phyloP scores from a whole-genome alignment of 495 filamentous ascomycete species.

The Hypoxylon lienhwacheense region DNA sequence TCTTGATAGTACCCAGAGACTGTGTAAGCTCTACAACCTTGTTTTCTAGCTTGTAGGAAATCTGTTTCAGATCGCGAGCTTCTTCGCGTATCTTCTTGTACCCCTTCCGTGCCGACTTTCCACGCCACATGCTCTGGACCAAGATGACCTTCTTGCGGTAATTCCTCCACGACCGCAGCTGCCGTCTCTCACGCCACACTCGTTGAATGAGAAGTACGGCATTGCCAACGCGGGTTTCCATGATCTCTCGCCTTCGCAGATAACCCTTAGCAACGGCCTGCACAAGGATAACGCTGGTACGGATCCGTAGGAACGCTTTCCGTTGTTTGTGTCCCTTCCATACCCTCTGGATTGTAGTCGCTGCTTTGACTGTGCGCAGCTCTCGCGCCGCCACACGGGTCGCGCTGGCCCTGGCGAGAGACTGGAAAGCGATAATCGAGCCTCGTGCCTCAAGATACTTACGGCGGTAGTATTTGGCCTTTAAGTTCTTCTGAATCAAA shows the following conservation, averaged over 20 bases:
- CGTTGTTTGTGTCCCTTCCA: slow-evolving; percentile 90
- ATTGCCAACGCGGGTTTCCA: slow-evolving; percentile 91
- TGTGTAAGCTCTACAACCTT: slow-evolving; percentile 99
- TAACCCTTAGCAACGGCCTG: slow-evolving; percentile 91
- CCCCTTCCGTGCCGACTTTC: slow-evolving; percentile 72
- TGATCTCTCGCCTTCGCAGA: slow-evolving; percentile 80
- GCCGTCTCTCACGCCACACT: slow-evolving; percentile 77
- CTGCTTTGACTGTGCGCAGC: slow-evolving; percentile 79
- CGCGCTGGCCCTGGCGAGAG: slow-evolving; percentile 69
- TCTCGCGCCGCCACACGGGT: slow-evolving; percentile 79
- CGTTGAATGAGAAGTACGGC: slow-evolving; percentile 90
- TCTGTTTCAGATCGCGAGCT: slow-evolving; percentile 96
- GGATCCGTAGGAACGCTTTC: slow-evolving; percentile 72
- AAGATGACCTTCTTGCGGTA: slow-evolving; percentile 87
- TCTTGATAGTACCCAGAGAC: slow-evolving; percentile 84
- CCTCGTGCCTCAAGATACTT: slow-evolving; percentile 85
- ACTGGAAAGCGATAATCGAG: slow-evolving; percentile 79
- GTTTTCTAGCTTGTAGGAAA: slow-evolving; percentile 98
- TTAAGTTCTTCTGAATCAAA: slow-evolving; percentile 99
- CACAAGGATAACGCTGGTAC: slow-evolving; percentile 79
- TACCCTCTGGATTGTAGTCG: slow-evolving; percentile 89
- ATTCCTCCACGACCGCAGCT: slow-evolving; percentile 79
- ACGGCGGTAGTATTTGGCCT: slow-evolving; percentile 90
- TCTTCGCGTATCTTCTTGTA: slow-evolving; percentile 94
- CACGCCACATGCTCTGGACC: slow-evolving; percentile 92